Base-by-base conservation (phyloP, 2,329 filamentous ascomycete genomes). In the Metarhizium anisopliae region DNA sequence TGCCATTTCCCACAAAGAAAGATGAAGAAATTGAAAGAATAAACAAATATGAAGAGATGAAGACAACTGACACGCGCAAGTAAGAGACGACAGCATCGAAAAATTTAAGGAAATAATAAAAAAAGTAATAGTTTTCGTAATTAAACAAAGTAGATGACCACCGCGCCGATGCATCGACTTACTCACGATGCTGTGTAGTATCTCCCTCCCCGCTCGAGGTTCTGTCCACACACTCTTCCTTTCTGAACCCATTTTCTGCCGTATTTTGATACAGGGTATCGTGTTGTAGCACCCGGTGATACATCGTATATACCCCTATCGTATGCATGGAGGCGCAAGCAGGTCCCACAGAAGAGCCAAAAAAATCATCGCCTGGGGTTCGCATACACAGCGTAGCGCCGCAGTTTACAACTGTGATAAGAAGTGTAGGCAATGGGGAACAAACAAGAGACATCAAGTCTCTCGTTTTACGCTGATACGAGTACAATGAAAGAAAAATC, bases 111-210 rank as follows among this genome's bases (percentile, higher is more conserved):
- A 58, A 50, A 47, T 36, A 50, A 47, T 51, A 25, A 25, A 20
- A 50, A 67, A 68, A 66, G 64, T 59, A 45, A 40, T 50, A 40
- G 25, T 59, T 66, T 72, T 74, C 71, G 65, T 75, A 71, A 77
- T 78, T 77, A 77, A 77, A 78, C 74, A 78, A 75, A 69, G 72
- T 77, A 77, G 72, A 72, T 73, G 71, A 70, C 70, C 70, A 68
- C 71, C 72, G 64, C 72, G 65, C 70, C 64, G 55, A 64, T 63
- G 64, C 64, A 56, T 63, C 64, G 59, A 65, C 36, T 63, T 59
- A 64, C 62, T 63, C 61, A 65, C 29, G 63, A 68, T 68, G 66
- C 67, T 67, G 62, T 60, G 36, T 29, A 63, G 54, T 61, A 60
- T 59, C 56, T 52, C 55, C 51, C 51, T 45, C 38, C 38, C 47